Evolutionary conservation across 106 monocot species (phyloP), one percentile per base, ranked within the genome.

Genomic region (Allium fistulosum): DNA sequence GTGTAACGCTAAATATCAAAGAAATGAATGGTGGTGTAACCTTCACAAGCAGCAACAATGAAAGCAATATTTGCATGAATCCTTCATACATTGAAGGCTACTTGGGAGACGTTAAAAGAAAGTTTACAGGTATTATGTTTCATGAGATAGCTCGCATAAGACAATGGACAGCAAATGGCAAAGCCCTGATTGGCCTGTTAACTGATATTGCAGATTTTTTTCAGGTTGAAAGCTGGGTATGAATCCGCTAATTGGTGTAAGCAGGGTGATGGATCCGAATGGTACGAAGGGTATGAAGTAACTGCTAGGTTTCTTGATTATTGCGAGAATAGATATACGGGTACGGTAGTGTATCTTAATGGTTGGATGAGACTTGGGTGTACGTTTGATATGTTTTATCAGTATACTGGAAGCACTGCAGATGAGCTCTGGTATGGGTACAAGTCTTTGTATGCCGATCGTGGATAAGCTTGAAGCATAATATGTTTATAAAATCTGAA

Each of bases 351-450:
- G 4, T 27, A 67, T 12, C 64, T 90, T 15, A 86, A 90, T 27
- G 70, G 53, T n/a, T 83, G 80, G 86, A 79, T 90, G 86, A 90
- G 74, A 73, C 53, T 68, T 59, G 86, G 86, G 1, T 90, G 86
- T 67, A 75, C 67, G 27, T 57, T 69, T 14, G 73, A 65, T 11
- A 76, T 76, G 62, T 90, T 90, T 56, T 47, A 61, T 13, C 62
- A 86, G 51, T 49, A 80, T 26, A 51, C 80, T 7, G 90, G 86
- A 0, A 83, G 83, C 76, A 65, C 62, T 0, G 83, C 83, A 3
- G 76, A 83, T 28, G 67, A 81, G 74, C 83, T 90, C 8, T 86
- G 86, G 80, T 67, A 48, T 10, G 90, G 83, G 13, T 90, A 90
- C 58, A 83, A 83, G 63, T 76, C 81, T 51, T 56, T 53, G 67